Evolutionary conservation across 805 yeast genomes (phyloP), one percentile per base, ranked within the genome.

Genomic region (Komagataella ulmi): DNA sequence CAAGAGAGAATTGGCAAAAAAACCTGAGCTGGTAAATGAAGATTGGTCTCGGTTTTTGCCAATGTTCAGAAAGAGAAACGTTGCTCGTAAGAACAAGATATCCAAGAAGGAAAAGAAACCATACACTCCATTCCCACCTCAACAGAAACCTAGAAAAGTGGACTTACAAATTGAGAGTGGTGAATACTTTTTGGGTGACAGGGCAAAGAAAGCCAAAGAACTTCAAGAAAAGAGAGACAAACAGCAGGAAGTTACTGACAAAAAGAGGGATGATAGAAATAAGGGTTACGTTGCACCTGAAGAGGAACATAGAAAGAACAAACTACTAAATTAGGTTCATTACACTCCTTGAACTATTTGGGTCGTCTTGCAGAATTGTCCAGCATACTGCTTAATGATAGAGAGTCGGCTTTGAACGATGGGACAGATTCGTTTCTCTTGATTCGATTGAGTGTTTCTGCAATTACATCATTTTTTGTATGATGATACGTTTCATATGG

Each of bases 61-160:
- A 21, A 89, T 85, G 74, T 93, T 93, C 74, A 93, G 88, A 79
- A 93, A 91, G 77, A 83, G 90, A 67, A 89, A 89, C 63, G 96
- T 91, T 57, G 95, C 95, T 44, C 83, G 99, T 64, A 86, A 86
- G 83, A 84, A 84, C 75, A 64, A 62, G 57, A 71, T 68, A 52
- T 69, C 67, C 58, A 68, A 67, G 61, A 63, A 61, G 50, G 70
- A 68, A 51, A 76, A 79, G 74, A 90, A 84, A 69, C 83, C 80
- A 3, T 91, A 91, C 79, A 93, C 99, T 40, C 98, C 99, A 64
- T 93, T 93, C 89, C 99, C 99, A 72, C 98, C 99, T 60, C 86
- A 88, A 50, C 99, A 88, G 70, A 79, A 81, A 58, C 99, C 98
- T 63, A 85, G 98, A 75, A 90, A 93, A 86, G 75, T 93, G 68